Evolutionary conservation across 83 land plant species (phyloP).

Genomic region (Picea abies): DNA sequence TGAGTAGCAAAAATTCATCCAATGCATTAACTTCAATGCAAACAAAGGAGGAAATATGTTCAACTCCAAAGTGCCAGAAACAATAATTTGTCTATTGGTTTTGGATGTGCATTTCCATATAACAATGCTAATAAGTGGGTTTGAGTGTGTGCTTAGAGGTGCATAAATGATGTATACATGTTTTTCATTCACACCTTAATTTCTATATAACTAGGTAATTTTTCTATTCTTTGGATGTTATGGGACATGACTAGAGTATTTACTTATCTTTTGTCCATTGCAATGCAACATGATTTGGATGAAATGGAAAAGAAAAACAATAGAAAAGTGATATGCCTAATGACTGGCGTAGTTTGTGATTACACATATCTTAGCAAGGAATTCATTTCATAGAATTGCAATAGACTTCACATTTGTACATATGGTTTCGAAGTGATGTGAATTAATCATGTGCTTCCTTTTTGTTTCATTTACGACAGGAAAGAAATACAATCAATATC

Average conservation of each 20-base stretch:
- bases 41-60: neutral
- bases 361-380: slow-evolving; percentile 76
- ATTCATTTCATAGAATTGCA: slow-evolving; percentile 62
- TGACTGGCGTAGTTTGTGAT: slow-evolving; percentile 79
- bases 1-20: neutral
- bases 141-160: neutral
- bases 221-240: neutral
- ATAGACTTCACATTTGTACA: too few relatives aligned
- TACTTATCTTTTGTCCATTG: neutral
- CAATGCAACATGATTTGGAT: slow-evolving; percentile 78
- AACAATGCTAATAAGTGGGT: neutral
- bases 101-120: too few relatives aligned
- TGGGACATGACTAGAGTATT: neutral
- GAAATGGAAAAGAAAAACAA: slow-evolving; percentile 83
- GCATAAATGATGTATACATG: neutral
- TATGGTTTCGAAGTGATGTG: too few relatives aligned
- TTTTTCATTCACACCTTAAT: too few relatives aligned
- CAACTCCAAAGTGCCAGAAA: neutral
- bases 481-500: too few relatives aligned
- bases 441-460: too few relatives aligned
- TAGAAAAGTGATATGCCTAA: slow-evolving; percentile 91
- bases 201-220: too few relatives aligned
- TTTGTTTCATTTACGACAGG: too few relatives aligned
- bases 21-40: neutral
- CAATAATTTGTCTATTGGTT: neutral